A percentile compares a stretch with the other conserved stretches of the same genome.
These are phyloP conservation scores for Tinospora cordifolia DNA, from an alignment of 164 flowering plant species.

Conservation along the genomic window DNA sequence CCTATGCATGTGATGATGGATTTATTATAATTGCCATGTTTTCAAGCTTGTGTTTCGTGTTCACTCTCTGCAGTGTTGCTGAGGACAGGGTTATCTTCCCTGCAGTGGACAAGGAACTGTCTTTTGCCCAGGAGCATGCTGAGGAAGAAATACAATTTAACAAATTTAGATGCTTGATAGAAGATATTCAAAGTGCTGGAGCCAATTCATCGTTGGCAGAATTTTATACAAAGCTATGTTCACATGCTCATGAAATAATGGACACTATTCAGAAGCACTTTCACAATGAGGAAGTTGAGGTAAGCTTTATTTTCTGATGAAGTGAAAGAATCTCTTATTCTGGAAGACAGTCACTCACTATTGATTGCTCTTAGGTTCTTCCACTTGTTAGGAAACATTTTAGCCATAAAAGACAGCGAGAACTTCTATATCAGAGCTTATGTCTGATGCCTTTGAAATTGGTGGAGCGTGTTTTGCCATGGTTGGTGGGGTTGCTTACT, in stretches of 20 bases:
- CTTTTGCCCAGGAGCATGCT: constrained; percentile 80
- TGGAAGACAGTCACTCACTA: constrained; percentile 7
- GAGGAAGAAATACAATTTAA: constrained; percentile 83
- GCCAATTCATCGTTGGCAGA: constrained; percentile 59
- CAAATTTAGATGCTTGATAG: constrained; percentile 70
- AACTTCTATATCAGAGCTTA: constrained; percentile 75
- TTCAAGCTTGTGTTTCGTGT: constrained; percentile 7
- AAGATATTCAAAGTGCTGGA: constrained; percentile 69
- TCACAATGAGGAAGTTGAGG: constrained; percentile 80
- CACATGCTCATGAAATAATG: constrained; percentile 82
- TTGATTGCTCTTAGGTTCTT: constrained; percentile 51
- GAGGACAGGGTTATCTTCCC: constrained; percentile 95
- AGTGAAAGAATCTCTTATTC: background rate
- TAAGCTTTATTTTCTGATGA: constrained; percentile 19
- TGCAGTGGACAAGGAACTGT: constrained; percentile 78
- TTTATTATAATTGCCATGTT: background rate
- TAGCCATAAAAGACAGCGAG: constrained; percentile 54
- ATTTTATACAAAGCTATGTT: constrained; percentile 59
- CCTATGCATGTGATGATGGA: background rate
- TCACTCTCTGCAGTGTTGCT: constrained; percentile 70
- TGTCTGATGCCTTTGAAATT: constrained; percentile 87
- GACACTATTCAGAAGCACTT: constrained; percentile 73
- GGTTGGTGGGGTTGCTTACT: constrained; percentile 65
- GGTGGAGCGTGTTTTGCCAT: constrained; percentile 83
- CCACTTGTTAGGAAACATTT: constrained; percentile 84